Evolutionary conservation across 441 rosid genomes (phyloP).

Genomic region (Erysimum cheiri): DNA sequence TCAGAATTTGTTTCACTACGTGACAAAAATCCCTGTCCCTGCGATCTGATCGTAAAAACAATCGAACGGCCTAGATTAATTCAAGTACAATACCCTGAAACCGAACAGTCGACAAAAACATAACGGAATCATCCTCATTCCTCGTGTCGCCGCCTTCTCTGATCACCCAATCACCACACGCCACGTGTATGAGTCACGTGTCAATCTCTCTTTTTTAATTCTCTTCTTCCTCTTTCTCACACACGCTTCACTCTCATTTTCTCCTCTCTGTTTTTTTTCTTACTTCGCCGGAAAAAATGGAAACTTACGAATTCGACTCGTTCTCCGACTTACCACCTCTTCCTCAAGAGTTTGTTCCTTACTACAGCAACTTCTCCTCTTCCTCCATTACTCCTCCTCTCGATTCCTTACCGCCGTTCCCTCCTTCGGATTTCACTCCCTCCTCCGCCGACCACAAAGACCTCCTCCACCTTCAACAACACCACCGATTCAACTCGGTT

Average conservation of each 20-base stretch:
- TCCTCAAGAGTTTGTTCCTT: slow-evolving; percentile 29
- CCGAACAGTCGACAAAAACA: no score
- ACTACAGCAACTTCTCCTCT: slow-evolving; percentile 3
- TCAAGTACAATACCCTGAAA: slow-evolving; percentile 30
- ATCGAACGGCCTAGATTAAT: slow-evolving; percentile 36
- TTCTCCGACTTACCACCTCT: slow-evolving; percentile 36
- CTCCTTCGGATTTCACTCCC: slow-evolving; percentile 37
- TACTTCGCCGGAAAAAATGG: slow-evolving; percentile 31
- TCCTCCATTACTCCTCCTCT: slow-evolving; percentile 16
- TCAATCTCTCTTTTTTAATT: background rate
- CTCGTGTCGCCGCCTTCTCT: slow-evolving; percentile 49
- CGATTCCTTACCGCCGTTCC: slow-evolving; percentile 43
- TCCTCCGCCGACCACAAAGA: slow-evolving; percentile 8
- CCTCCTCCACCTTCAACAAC: slow-evolving; percentile 1
- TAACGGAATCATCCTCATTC: no score
- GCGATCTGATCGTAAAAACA: background rate
- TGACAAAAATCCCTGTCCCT: slow-evolving; percentile 34
- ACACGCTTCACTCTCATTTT: slow-evolving; percentile 12
- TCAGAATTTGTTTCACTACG: slow-evolving; percentile 43
- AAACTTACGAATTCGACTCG: slow-evolving; percentile 30
- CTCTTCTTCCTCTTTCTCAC: background rate
- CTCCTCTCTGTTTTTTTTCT: background rate
- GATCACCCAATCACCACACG: background rate
- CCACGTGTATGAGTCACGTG: no score
- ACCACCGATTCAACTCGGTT: background rate